Evolutionary conservation across 2,329 filamentous ascomycete species (phyloP).

Genomic region (Trichophyton equinum): DNA sequence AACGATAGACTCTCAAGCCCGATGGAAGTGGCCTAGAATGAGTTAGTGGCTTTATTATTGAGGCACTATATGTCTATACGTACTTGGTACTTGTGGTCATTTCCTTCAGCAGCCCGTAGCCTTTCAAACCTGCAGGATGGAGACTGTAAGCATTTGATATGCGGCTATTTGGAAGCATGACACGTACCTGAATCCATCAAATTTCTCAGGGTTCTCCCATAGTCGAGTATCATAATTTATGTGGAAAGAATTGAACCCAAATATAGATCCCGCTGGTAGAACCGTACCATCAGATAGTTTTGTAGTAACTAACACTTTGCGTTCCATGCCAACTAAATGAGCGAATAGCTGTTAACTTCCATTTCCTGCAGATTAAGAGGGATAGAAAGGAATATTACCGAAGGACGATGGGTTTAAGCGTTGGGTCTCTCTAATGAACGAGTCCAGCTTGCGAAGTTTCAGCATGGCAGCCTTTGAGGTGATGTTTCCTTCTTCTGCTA

Average conservation of each 20-base stretch:
- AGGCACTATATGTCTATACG: background rate
- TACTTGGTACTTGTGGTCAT: background rate
- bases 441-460: slow-evolving; percentile 32
- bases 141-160: background rate
- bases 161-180: background rate
- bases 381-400: background rate
- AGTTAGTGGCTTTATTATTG: background rate
- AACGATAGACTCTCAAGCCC: slow-evolving; percentile 16
- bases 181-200: background rate
- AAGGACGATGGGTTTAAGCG: slow-evolving; percentile 19
- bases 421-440: slow-evolving; percentile 31
- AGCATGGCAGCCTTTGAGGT: slow-evolving; percentile 26
- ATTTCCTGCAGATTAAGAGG: background rate
- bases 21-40: background rate
- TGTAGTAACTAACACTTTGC: background rate
- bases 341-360: background rate
- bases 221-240: background rate
- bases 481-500: slow-evolving; percentile 16
- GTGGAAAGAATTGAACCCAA: background rate
- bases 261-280: background rate
- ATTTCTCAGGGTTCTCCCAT: background rate
- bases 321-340: slow-evolving; percentile 9
- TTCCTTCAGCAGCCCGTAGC: background rate
- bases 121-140: background rate
- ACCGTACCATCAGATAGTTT: background rate